phyloP scores from a whole-genome alignment of 1,139 yeast genomes.

The Blastobotrys proliferans region DNA sequence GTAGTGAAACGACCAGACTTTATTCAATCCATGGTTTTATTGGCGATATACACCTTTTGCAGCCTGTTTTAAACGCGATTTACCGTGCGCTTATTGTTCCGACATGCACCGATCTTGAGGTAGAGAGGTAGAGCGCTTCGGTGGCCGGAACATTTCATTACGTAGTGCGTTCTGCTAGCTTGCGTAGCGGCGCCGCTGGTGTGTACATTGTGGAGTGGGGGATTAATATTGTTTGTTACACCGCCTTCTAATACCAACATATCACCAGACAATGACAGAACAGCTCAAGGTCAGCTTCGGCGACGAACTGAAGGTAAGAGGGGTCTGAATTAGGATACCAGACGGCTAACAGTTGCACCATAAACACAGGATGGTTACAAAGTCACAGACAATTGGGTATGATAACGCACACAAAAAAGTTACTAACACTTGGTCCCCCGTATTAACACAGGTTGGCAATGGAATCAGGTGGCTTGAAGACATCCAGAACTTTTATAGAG shows the following conservation, averaged over 20 bases:
- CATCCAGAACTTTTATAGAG: conserved; percentile 76
- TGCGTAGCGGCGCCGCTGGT: no score
- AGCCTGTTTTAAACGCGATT: no score
- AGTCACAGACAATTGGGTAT: conserved; percentile 68
- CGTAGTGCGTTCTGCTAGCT: no score
- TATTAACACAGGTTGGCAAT: conserved; percentile 39
- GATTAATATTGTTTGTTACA: not conserved
- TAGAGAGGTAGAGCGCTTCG: no score
- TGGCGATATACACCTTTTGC: no score
- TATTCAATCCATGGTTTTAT: no score
- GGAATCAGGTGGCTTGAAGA: conserved; percentile 76
- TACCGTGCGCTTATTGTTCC: no score
- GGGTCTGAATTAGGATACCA: not conserved
- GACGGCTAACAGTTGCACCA: not conserved
- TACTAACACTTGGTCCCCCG: not conserved
- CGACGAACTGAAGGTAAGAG: conserved; percentile 35
- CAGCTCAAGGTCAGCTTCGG: conserved; percentile 34
- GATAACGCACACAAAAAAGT: conserved; percentile 11
- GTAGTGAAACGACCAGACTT: no score
- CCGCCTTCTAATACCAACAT: not conserved
- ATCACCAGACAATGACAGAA: conserved; percentile 16
- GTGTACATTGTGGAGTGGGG: not conserved
- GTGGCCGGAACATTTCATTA: no score
- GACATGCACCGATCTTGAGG: no score
- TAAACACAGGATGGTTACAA: conserved; percentile 62